A percentile compares a stretch with the other conserved stretches of the same genome.
Evolutionary conservation across 148 eudicot genomes (phyloP).

Genomic region (Polygonum aviculare): DNA sequence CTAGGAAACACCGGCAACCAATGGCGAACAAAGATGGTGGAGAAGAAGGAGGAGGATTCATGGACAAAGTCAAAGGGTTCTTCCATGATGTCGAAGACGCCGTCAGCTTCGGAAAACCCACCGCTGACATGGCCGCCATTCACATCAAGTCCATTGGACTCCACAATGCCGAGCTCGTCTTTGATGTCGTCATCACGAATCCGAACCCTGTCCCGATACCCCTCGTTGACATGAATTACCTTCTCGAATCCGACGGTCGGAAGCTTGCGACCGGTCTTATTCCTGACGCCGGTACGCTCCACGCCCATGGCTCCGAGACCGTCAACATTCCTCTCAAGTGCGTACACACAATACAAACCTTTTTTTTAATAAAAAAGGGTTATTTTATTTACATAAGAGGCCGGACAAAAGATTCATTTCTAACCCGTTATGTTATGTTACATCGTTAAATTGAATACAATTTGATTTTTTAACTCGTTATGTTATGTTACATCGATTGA

Average conservation of each 20-base stretch:
- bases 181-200: slow-evolving; percentile 21
- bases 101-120: slow-evolving; percentile 26
- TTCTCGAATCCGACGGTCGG: slow-evolving; percentile 26
- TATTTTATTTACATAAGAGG: too few species aligned
- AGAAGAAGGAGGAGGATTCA: slow-evolving; percentile 20
- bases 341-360: not conserved
- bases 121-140: slow-evolving; percentile 19
- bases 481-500: not conserved
- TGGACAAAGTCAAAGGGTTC: slow-evolving; percentile 26
- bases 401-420: too few species aligned
- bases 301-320: slow-evolving; percentile 27
- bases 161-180: slow-evolving; percentile 18
- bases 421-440: too few species aligned
- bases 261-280: slow-evolving; percentile 24
- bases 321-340: slow-evolving; percentile 21
- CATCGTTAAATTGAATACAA: too few species aligned
- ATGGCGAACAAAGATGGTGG: slow-evolving; percentile 4
- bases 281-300: slow-evolving; percentile 30
- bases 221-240: slow-evolving; percentile 25
- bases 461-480: too few species aligned
- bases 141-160: slow-evolving; percentile 23
- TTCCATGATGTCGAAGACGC: slow-evolving; percentile 27
- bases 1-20: not conserved
- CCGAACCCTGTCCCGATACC: slow-evolving; percentile 32
- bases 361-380: too few species aligned